These are phyloP conservation scores for Termitomyces titanicus DNA, from an alignment of 768 basidiomycete genomes.

Conservation along the genomic window DNA sequence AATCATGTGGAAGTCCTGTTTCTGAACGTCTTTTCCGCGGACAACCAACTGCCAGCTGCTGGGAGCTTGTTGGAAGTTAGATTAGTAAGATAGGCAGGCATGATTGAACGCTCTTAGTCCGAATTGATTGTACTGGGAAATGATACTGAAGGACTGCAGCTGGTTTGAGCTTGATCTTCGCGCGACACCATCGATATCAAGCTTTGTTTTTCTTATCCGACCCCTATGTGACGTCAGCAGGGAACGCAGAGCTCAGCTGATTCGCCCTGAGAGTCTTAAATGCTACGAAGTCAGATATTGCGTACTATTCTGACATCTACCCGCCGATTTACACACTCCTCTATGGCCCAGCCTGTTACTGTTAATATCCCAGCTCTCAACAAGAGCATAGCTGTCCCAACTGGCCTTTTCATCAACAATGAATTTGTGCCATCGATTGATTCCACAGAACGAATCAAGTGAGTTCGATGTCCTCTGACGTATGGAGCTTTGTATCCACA, in stretches of 20 bases:
- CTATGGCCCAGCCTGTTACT: conserved; percentile 43
- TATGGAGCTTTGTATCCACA: conserved; percentile 20
- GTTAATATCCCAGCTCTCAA: conserved; percentile 38
- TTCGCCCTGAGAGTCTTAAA: background rate
- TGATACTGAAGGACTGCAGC: too few relatives aligned
- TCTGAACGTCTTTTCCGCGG: too few relatives aligned
- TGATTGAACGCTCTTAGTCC: too few relatives aligned
- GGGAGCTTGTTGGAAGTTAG: too few relatives aligned
- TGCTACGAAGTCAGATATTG: background rate
- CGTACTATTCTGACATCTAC: background rate
- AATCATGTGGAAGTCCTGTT: background rate
- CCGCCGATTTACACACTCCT: conserved; percentile 12
- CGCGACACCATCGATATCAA: too few relatives aligned
- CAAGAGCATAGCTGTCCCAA: conserved; percentile 61
- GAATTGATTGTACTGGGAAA: too few relatives aligned
- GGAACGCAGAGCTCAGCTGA: background rate
- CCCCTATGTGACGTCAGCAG: too few relatives aligned
- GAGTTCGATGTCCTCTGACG: conserved; percentile 18
- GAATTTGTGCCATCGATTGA: conserved; percentile 79
- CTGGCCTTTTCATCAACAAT: conserved; percentile 90
- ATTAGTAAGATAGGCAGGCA: too few relatives aligned
- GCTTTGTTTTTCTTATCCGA: too few relatives aligned
- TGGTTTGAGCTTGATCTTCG: too few relatives aligned
- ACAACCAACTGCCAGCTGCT: too few relatives aligned
- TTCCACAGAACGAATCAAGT: conserved; percentile 63